Evolutionary conservation across 1,139 yeast genomes (phyloP), one percentile per base, ranked within the genome.

Genomic region (Insectozyma bohioensis): DNA sequence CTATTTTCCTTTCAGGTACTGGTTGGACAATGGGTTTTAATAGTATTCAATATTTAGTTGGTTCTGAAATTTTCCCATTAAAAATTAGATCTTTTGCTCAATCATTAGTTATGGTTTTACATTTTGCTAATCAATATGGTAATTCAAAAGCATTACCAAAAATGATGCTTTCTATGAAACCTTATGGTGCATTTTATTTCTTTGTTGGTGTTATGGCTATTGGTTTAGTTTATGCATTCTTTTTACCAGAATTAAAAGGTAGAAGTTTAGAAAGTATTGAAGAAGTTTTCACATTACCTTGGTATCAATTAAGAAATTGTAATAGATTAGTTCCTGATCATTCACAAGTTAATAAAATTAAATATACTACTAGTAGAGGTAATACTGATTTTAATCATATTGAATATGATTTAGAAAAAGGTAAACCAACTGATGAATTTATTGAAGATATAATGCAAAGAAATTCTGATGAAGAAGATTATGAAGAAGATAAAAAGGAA

Each of bases 21-120:
- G 83, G 81, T 21, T 78, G 84, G 84, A 72, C 79, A 12, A 52
- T 77, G 57, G 84, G 84, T 7, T 78, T 74, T 66, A 78, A 78
- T 55, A 60, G 75, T 3, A 59, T 76, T 36, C 84, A 78, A 51
- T 78, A 77, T 46, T 63, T 78, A 42, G 55, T 78, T 44, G 78
- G 78, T 33, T 66, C 81, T 4, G 84, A 78, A 52, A 66, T 78
- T 34, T 70, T 77, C 53, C 84, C 84, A 16, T 59, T 77, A 46
- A 63, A 69, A 40, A 65, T 74, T 28, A 63, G 84, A 47, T 67
- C 73, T 8, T 58, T 73, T 44, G 82, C 80, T 17, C 75, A 72
- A 39, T 67, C 79, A 1, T 42, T 71, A 24, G 66, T 73, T 37
- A 78, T 78, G 84, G 68, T 67, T 4, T 62, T 76, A 48, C 84